These are phyloP conservation scores for Artemisia argyi DNA, from an alignment of 129 eudicot species.

Conservation along the genomic window DNA sequence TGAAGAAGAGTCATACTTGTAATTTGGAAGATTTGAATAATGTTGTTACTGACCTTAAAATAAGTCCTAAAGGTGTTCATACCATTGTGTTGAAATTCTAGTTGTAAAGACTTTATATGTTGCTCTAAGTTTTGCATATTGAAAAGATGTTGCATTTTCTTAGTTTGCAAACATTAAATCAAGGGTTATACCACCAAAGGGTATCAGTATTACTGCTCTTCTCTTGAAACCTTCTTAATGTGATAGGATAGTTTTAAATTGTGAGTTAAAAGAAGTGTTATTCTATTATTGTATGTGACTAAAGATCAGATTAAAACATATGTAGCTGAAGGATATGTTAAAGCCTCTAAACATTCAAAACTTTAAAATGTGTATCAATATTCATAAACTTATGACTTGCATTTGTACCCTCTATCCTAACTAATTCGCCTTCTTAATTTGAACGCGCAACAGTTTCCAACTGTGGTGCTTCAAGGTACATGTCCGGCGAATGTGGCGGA, in stretches of 20 bases:
- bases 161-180: not conserved
- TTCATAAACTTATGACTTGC: not conserved
- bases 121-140: not conserved
- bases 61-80: not conserved
- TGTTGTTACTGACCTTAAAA: not conserved
- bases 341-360: not conserved
- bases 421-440: slow-evolving; percentile 8
- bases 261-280: not conserved
- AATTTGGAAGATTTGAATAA: no score
- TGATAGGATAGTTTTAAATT: not conserved
- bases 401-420: slow-evolving; percentile 16
- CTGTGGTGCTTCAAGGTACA: slow-evolving; percentile 39
- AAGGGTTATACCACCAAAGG: no score
- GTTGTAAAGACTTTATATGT: not conserved
- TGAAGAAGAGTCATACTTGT: no score
- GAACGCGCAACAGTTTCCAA: slow-evolving; percentile 33
- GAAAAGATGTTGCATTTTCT: not conserved
- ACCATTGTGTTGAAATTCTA: not conserved
- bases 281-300: not conserved
- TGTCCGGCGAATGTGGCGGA: slow-evolving; percentile 58
- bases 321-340: not conserved
- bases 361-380: no score
- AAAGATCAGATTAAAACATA: not conserved
- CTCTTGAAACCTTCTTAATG: not conserved
- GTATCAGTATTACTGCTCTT: no score